Conservation (phyloP, 805 yeast genomes). For the Lachancea sp. region DNA sequence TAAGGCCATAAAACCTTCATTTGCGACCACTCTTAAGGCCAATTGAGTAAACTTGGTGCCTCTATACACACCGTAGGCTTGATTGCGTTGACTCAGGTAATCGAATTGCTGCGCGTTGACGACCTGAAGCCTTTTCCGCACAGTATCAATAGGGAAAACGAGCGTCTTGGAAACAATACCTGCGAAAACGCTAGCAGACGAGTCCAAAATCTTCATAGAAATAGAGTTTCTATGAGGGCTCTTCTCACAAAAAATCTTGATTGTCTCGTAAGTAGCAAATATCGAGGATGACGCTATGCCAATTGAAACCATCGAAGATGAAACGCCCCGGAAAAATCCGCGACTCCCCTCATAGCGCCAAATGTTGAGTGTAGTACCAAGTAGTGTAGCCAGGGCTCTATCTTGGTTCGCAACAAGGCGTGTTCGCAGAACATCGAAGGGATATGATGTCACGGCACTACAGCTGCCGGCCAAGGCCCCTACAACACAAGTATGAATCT, state of each 20-base stretch:
- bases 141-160: conserved; percentile 81
- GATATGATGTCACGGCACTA: conserved; percentile 74
- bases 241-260: conserved; percentile 36
- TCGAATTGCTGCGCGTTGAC: conserved; percentile 21
- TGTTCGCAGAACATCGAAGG: conserved; percentile 85
- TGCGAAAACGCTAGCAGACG: conserved; percentile 61
- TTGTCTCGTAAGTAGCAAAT: conserved; percentile 58
- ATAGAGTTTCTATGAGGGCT: conserved; percentile 16
- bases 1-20: conserved; percentile 61
- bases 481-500: conserved; percentile 40
- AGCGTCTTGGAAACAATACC: conserved; percentile 68
- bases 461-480: conserved; percentile 75
- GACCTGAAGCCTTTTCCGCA: conserved; percentile 74
- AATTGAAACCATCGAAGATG: conserved; percentile 51
- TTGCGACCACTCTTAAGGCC: conserved; percentile 36
- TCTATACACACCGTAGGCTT: conserved; percentile 17
- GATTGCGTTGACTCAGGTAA: conserved; percentile 15
- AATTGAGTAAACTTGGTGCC: conserved; percentile 27
- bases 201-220: conserved; percentile 38
- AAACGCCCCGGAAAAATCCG: conserved; percentile 46
- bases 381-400: conserved; percentile 17
- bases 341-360: conserved; percentile 36
- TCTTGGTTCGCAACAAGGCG: conserved; percentile 63
- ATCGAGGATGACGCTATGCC: conserved; percentile 68
- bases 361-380: conserved; percentile 31